phyloP scores from a whole-genome alignment of 192 early-diverging fungal genomes.

The Coemansia sp. region DNA sequence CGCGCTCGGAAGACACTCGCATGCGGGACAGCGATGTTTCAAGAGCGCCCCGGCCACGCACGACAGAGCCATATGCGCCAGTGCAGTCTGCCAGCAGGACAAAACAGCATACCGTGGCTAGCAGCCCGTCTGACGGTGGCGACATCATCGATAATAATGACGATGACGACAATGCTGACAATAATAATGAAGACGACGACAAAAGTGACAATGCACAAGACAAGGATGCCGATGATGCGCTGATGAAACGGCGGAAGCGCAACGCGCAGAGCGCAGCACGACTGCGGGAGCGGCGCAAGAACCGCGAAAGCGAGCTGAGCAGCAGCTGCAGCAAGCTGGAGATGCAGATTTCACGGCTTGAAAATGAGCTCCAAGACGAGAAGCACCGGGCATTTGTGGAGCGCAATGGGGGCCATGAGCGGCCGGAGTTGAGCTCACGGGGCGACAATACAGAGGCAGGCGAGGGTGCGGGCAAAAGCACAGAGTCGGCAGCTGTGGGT shows the following conservation, averaged over 20 bases:
- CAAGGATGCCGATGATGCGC: conserved; percentile 34
- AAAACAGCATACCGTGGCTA: background rate
- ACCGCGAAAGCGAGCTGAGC: conserved; percentile 34
- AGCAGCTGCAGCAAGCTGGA: conserved; percentile 33
- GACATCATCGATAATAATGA: background rate
- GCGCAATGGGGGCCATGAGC: background rate
- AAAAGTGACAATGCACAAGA: background rate
- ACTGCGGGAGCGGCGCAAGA: conserved; percentile 50
- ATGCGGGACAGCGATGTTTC: background rate
- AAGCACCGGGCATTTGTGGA: conserved; percentile 31
- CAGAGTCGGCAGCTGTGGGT: background rate
- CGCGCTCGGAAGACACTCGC: background rate
- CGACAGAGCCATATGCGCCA: background rate
- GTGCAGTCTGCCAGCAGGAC: background rate
- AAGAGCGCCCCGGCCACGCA: background rate
- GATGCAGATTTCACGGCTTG: conserved; percentile 31
- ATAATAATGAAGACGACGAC: conserved; percentile 5
- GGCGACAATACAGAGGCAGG: background rate
- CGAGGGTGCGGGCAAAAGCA: background rate
- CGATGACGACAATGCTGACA: too few species aligned
- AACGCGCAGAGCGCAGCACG: conserved; percentile 52
- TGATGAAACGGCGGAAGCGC: conserved; percentile 44
- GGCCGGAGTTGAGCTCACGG: background rate
- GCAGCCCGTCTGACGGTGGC: background rate
- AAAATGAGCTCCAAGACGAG: conserved; percentile 36